Evolutionary conservation across 2,329 filamentous ascomycete species (phyloP).

Genomic region (Hypoxylon sp.): DNA sequence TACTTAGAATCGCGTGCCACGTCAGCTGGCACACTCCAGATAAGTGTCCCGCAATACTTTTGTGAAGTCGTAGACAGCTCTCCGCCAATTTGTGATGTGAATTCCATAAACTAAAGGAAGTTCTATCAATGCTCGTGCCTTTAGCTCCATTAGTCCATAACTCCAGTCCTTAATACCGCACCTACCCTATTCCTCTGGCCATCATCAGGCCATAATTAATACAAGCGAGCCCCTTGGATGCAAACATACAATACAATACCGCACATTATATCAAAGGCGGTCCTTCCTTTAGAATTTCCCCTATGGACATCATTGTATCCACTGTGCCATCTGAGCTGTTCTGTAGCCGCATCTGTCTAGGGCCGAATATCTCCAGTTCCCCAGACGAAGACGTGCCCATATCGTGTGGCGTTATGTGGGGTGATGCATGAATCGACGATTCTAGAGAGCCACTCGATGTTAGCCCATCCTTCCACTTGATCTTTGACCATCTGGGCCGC

Average conservation of each 20-base stretch:
- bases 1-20: neutral
- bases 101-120: constrained; percentile 11
- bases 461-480: constrained; percentile 31
- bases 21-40: neutral
- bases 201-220: constrained; percentile 6
- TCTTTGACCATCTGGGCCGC: constrained; percentile 36
- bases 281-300: constrained; percentile 36
- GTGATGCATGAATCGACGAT: constrained; percentile 24
- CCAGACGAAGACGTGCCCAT: constrained; percentile 18
- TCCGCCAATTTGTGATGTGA: neutral
- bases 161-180: constrained; percentile 13
- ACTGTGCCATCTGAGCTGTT: constrained; percentile 31
- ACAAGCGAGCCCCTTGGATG: neutral
- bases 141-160: constrained; percentile 18
- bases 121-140: no score
- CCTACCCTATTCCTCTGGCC: constrained; percentile 6
- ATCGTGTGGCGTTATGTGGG: constrained; percentile 23
- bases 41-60: no score
- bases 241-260: neutral
- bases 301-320: constrained; percentile 36
- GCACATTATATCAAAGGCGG: constrained; percentile 19
- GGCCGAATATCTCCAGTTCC: constrained; percentile 34
- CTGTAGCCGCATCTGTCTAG: constrained; percentile 32
- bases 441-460: constrained; percentile 13
- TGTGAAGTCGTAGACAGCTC: constrained; percentile 9